Percentiles rank a stretch among this genome's conserved stretches.
Evolutionary conservation across 2,329 filamentous ascomycete species (phyloP).

Genomic region (Fusarium penzigii): DNA sequence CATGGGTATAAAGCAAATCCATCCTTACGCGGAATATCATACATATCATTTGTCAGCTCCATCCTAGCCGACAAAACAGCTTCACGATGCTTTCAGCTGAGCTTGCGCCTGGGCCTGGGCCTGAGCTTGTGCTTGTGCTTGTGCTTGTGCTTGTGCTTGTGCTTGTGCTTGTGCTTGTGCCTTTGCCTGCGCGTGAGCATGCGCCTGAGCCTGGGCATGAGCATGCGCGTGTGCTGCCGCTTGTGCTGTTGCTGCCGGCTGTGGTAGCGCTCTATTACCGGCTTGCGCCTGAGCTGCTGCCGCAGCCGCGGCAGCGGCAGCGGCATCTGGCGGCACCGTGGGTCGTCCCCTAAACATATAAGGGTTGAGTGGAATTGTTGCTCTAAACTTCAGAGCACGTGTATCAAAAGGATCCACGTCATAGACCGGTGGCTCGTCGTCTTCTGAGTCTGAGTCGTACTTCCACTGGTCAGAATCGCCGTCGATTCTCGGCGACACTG

Average conservation of each 20-base stretch:
- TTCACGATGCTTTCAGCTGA: conserved; percentile 16
- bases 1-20: conserved; percentile 31
- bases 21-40: conserved; percentile 28
- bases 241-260: conserved; percentile 22
- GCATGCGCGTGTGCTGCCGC: conserved; percentile 14
- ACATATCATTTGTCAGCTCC: conserved; percentile 17
- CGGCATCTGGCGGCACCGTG: conserved; percentile 31
- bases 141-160: conserved; percentile 24
- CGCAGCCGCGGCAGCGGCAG: conserved; percentile 21
- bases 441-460: conserved; percentile 84
- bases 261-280: conserved; percentile 29
- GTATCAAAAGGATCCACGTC: conserved; percentile 72
- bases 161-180: conserved; percentile 24
- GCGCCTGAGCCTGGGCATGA: conserved; percentile 30
- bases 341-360: conserved; percentile 43
- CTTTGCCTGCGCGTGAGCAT: conserved; percentile 30
- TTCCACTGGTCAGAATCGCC: conserved; percentile 70
- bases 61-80: neutral
- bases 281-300: conserved; percentile 10
- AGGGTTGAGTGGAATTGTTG: conserved; percentile 55
- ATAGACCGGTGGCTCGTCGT: conserved; percentile 75
- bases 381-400: conserved; percentile 59
- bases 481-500: conserved; percentile 48
- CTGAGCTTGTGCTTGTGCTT: conserved; percentile 20
- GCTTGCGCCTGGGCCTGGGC: conserved; percentile 19